A percentile compares a stretch with the other conserved stretches of the same genome.
Conservation (phyloP, 2,329 filamentous ascomycete genomes). For the Fusarium odoratissimum region DNA sequence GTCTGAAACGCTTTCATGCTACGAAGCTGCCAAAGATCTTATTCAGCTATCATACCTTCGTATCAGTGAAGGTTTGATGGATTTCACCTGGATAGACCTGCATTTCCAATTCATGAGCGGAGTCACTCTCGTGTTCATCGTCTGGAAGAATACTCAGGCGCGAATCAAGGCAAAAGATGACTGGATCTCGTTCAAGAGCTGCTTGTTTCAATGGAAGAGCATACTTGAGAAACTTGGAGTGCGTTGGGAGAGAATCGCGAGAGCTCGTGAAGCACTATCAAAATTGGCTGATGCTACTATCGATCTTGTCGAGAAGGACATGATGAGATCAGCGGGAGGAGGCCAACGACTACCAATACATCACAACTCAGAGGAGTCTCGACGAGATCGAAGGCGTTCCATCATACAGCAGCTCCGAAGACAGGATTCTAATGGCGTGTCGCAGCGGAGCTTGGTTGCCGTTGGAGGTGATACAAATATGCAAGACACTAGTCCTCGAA, state of each 20-base stretch:
- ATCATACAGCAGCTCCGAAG: constrained; percentile 5
- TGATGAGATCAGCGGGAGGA: not conserved
- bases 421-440: not conserved
- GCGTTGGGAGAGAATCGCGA: not conserved
- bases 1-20: not conserved
- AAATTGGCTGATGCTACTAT: constrained; percentile 19
- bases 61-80: not conserved
- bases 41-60: constrained; percentile 17
- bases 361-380: not conserved
- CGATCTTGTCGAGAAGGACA: constrained; percentile 5
- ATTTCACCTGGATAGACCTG: constrained; percentile 16
- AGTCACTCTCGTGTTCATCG: not conserved
- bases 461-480: rapidly evolving
- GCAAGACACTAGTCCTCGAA: rapidly evolving
- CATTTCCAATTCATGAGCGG: constrained; percentile 26
- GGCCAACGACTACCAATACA: rapidly evolving
- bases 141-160: constrained; percentile 3
- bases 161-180: not conserved
- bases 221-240: not conserved
- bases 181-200: constrained; percentile 8
- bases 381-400: not conserved
- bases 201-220: not conserved
- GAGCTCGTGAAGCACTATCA: constrained; percentile 4
- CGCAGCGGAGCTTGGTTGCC: not conserved
- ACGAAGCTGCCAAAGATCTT: constrained; percentile 1